Conservation (phyloP, 1,139 yeast species). For the Scheffersomyces stambukii region DNA sequence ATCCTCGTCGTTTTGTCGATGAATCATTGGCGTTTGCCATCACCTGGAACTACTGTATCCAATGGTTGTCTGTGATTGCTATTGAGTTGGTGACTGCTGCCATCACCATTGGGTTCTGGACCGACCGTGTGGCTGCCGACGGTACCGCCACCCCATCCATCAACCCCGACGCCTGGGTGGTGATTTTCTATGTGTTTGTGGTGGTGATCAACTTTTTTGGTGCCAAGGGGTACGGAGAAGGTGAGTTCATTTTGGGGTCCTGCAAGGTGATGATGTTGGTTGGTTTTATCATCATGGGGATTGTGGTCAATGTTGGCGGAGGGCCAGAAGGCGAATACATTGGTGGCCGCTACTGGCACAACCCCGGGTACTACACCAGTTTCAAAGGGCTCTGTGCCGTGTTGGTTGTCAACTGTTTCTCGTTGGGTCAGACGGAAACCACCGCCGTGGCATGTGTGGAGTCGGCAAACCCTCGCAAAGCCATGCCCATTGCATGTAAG, state of each 20-base stretch:
- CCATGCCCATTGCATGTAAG: slow-evolving; percentile 41
- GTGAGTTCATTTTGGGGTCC: slow-evolving; percentile 36
- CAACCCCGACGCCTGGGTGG: slow-evolving; percentile 37
- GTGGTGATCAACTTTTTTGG: slow-evolving; percentile 34
- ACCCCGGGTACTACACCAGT: slow-evolving; percentile 35
- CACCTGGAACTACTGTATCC: slow-evolving; percentile 41
- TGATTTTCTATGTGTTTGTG: slow-evolving; percentile 33
- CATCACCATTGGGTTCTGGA: slow-evolving; percentile 35
- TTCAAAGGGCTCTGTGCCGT: slow-evolving; percentile 40
- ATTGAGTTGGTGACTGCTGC: slow-evolving; percentile 41
- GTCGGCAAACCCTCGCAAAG: slow-evolving; percentile 35
- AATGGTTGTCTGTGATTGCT: slow-evolving; percentile 39
- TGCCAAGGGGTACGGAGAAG: slow-evolving; percentile 43
- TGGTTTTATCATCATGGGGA: slow-evolving; percentile 39
- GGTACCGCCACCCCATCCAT: slow-evolving; percentile 16
- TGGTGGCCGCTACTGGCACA: slow-evolving; percentile 47
- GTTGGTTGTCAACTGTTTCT: slow-evolving; percentile 36
- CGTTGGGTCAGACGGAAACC: slow-evolving; percentile 40
- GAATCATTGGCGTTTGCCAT: slow-evolving; percentile 37
- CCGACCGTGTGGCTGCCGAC: too few relatives aligned
- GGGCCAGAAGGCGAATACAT: slow-evolving; percentile 32
- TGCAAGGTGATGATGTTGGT: slow-evolving; percentile 33
- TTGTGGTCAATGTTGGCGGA: slow-evolving; percentile 38
- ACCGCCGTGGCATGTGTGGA: slow-evolving; percentile 41
- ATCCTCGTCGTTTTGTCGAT: slow-evolving; percentile 35